Evolutionary conservation across 305 asterid genomes (phyloP), one percentile per base, ranked within the genome.

Genomic region (Fraxinus ornus): DNA sequence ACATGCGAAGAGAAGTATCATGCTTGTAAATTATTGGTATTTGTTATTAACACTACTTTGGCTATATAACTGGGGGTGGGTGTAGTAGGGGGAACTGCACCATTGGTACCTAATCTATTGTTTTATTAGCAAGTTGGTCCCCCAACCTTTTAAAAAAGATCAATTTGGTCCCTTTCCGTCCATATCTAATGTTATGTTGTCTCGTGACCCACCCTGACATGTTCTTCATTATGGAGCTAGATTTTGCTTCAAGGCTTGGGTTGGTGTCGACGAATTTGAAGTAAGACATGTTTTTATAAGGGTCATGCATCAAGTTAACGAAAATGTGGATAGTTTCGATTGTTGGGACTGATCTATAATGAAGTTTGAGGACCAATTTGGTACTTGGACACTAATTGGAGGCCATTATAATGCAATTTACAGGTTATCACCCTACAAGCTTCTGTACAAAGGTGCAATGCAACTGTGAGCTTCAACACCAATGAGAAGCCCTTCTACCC

Each of bases 361-460:
- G 49, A 41, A 41, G 8, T 41, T 41, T 55, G 64, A 17, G 7
- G 68, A 57, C 68, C 68, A 19, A 4, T n/a, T 55, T 55, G 10
- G 66, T 55, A 19, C 66, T 55, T 26, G 10, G 26, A 55, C 24
- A 57, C 22, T 57, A 57, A 57, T 17, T 57, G 66, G 26, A 17
- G 66, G 66, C 24, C 22, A 57, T 9, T 41, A 19, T 5, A 57
- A 57, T 57, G 26, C 68, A 33, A 75, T 78, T 9, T 28, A 60
- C 87, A 90, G 97, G 93, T 91, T 49, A 85, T 93, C 76, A 80
- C 80, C 6, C 35, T 87, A 22, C 97, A 93, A 84, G 94, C 95
- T 47, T 85, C 84, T 2, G 95, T 93, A 4, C 90, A 89, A 10
- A 89, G 94, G 82, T 91, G 95, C 90, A 89, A 89, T 28, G 93